Percentiles rank a stretch among this genome's conserved stretches.
These are phyloP conservation scores for Colletotrichum sp. DNA, from an alignment of 2,329 filamentous ascomycete species.

Conservation along the genomic window DNA sequence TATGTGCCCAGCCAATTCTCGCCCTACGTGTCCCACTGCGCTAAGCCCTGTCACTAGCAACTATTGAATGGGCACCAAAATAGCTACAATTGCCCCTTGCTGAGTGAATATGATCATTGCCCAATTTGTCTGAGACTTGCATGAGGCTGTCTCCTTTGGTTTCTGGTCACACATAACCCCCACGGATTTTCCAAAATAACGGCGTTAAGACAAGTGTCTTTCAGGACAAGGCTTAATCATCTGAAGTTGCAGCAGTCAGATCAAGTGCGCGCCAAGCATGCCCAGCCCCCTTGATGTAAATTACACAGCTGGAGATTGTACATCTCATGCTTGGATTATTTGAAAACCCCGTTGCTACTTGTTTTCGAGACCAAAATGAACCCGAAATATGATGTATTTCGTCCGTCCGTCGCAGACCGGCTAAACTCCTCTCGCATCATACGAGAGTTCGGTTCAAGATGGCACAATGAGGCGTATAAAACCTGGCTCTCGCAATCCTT, in stretches of 20 bases:
- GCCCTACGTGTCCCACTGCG: neutral
- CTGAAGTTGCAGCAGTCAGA: neutral
- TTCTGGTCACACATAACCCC: neutral
- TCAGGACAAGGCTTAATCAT: neutral
- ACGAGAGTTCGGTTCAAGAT: neutral
- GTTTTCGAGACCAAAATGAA: neutral
- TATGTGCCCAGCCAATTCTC: neutral
- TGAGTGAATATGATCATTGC: neutral
- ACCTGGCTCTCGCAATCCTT: neutral
- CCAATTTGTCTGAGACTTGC: neutral
- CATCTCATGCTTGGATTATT: neutral
- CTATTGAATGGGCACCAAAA: neutral
- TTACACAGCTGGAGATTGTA: neutral
- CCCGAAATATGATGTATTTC: neutral
- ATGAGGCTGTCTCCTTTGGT: neutral
- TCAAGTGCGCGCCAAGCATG: neutral
- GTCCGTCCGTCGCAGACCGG: neutral
- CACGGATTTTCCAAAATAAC: neutral
- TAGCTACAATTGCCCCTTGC: neutral
- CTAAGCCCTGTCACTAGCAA: neutral
- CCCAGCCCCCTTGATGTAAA: neutral
- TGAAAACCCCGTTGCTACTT: neutral
- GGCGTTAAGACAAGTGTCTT: neutral
- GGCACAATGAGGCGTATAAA: neutral
- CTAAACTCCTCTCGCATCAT: neutral